Percentiles rank a stretch among this genome's conserved stretches.
Evolutionary conservation across 2,329 filamentous ascomycete genomes (phyloP).

Genomic region (Exophiala mesophila): DNA sequence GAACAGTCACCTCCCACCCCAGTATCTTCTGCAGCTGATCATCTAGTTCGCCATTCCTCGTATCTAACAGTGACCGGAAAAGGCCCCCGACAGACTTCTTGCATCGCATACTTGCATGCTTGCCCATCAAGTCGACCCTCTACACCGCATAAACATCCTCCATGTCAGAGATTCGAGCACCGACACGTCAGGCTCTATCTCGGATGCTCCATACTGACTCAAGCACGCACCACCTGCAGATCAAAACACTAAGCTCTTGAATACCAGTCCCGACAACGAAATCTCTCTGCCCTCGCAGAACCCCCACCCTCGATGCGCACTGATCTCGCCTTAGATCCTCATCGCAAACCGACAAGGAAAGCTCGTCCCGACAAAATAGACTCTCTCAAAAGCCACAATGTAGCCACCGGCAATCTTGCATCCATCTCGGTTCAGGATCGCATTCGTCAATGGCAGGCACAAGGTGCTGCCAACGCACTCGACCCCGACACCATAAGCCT

Average conservation of each 20-base stretch:
- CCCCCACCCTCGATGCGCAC: conserved; percentile 30
- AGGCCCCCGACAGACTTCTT: too few species aligned
- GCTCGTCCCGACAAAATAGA: conserved; percentile 5
- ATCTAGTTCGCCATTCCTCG: too few species aligned
- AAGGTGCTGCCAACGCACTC: conserved; percentile 53
- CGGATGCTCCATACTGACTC: background rate
- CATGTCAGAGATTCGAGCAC: background rate
- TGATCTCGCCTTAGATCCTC: conserved; percentile 30
- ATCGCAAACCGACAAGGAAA: conserved; percentile 24
- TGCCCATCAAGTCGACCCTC: too few species aligned
- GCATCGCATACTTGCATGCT: too few species aligned
- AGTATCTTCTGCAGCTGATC: too few species aligned
- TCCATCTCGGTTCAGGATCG: conserved; percentile 68
- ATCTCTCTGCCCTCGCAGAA: background rate
- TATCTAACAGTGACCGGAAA: too few species aligned
- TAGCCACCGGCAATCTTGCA: conserved; percentile 49
- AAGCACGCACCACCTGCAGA: background rate
- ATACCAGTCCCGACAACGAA: background rate
- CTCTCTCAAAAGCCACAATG: conserved; percentile 16
- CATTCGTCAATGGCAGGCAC: conserved; percentile 79
- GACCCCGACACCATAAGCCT: conserved; percentile 26
- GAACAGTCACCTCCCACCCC: too few species aligned
- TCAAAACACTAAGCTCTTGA: background rate
- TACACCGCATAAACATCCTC: background rate
- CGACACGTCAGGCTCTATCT: background rate